These are phyloP conservation scores for Phoenix dactylifera DNA, from an alignment of 176 grass and related monocot species.

Conservation along the genomic window DNA sequence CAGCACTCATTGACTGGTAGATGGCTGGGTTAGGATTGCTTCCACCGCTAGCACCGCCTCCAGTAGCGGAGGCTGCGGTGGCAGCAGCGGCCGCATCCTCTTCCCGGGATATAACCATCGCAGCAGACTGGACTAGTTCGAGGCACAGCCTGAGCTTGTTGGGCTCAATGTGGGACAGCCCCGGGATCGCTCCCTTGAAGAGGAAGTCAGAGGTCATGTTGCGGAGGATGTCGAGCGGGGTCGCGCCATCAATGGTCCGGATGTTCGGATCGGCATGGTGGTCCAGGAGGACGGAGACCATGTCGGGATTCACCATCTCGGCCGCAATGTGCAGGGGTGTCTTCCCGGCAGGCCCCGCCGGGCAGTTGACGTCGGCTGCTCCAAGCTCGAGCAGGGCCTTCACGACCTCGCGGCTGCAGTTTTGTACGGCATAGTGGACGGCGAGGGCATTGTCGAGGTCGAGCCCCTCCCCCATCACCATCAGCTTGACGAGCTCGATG, in stretches of 20 bases:
- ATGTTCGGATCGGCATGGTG: conserved; percentile 90
- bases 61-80: not conserved
- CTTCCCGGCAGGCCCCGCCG: conserved; percentile 61
- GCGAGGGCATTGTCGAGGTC: conserved; percentile 91
- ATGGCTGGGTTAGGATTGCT: too few species aligned
- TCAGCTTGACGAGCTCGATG: conserved; percentile 98
- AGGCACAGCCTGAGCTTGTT: conserved; percentile 96
- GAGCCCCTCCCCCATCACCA: conserved; percentile 97
- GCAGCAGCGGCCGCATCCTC: conserved; percentile 14
- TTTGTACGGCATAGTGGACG: conserved; percentile 83
- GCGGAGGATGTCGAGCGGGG: conserved; percentile 82
- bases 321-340: conserved; percentile 78
- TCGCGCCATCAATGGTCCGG: conserved; percentile 63
- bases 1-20: too few species aligned
- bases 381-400: conserved; percentile 96
- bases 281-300: conserved; percentile 96
- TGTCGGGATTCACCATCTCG: conserved; percentile 89
- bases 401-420: conserved; percentile 87
- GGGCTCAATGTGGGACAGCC: conserved; percentile 82
- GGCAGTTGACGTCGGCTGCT: conserved; percentile 81
- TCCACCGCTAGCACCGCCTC: conserved; percentile 10
- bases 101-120: conserved; percentile 76
- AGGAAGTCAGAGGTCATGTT: conserved; percentile 96
- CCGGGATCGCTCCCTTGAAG: conserved; percentile 92
- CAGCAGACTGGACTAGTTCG: conserved; percentile 83